phyloP scores from a whole-genome alignment of 345 rosid genomes.

The Raphanus sativus region DNA sequence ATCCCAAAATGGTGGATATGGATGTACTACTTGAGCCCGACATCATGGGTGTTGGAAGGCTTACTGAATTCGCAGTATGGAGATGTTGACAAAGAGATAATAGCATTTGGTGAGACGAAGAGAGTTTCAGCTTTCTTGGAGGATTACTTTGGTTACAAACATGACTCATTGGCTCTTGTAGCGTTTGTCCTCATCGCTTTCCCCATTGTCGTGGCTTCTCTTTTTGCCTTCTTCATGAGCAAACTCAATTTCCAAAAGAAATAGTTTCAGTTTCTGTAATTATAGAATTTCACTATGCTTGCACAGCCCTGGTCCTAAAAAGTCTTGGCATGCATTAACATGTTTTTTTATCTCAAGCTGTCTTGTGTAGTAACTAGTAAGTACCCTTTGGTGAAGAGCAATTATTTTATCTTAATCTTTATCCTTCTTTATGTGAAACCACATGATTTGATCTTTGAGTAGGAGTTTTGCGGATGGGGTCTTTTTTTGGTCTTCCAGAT shows the following conservation, averaged over 20 bases:
- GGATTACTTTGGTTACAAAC: slow-evolving; percentile 37
- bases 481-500: no score
- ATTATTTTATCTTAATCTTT: background rate
- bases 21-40: slow-evolving; percentile 44
- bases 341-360: background rate
- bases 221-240: slow-evolving; percentile 35
- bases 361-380: background rate
- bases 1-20: slow-evolving; percentile 49
- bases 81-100: slow-evolving; percentile 35
- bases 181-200: slow-evolving; percentile 34
- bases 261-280: background rate
- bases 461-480: background rate
- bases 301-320: background rate
- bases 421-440: background rate
- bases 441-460: background rate
- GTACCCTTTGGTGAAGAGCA: background rate
- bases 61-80: slow-evolving; percentile 40
- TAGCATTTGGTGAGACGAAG: slow-evolving; percentile 38
- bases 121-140: slow-evolving; percentile 37
- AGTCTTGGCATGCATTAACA: background rate
- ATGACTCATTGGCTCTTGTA: slow-evolving; percentile 26
- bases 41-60: slow-evolving; percentile 44
- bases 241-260: slow-evolving; percentile 47
- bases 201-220: slow-evolving; percentile 33
- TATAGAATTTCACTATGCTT: background rate